phyloP scores from a whole-genome alignment of 116 monocot genomes.

The Cymodocea nodosa region DNA sequence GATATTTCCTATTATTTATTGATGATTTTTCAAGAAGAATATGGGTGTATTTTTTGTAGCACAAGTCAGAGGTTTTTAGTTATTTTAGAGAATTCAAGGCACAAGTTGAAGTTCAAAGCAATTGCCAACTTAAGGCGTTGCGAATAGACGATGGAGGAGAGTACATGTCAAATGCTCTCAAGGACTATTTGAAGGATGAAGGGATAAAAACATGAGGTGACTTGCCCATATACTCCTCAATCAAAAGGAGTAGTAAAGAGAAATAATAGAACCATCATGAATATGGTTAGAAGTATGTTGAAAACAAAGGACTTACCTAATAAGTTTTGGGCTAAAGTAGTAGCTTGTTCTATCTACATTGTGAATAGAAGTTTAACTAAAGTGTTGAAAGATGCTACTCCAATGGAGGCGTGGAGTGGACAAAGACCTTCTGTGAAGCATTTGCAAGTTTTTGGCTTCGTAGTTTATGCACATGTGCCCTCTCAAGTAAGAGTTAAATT shows the following conservation, averaged over 20 bases:
- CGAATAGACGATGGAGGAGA: neutral
- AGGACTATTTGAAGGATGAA: neutral
- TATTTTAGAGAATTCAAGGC: neutral
- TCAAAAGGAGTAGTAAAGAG: too few relatives aligned
- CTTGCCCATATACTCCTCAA: neutral
- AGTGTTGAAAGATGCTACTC: neutral
- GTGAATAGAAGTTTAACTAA: neutral
- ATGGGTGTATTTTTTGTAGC: too few relatives aligned
- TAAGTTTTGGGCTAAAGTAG: neutral
- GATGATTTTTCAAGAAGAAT: too few relatives aligned
- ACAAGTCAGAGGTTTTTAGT: too few relatives aligned
- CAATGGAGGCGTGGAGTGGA: neutral
- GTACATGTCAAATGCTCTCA: neutral
- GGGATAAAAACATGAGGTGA: neutral
- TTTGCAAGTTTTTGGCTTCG: neutral
- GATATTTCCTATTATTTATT: too few relatives aligned
- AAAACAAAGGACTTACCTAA: too few relatives aligned
- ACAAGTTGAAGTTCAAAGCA: neutral
- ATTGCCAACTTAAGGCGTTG: neutral
- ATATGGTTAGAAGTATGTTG: too few relatives aligned
- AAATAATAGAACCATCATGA: too few relatives aligned
- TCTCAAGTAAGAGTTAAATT: neutral
- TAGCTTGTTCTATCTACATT: neutral
- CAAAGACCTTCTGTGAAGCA: neutral
- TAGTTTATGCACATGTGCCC: neutral